These are phyloP conservation scores for Entoloma clypeatum DNA, from an alignment of 1,284 basidiomycete species.

Conservation along the genomic window DNA sequence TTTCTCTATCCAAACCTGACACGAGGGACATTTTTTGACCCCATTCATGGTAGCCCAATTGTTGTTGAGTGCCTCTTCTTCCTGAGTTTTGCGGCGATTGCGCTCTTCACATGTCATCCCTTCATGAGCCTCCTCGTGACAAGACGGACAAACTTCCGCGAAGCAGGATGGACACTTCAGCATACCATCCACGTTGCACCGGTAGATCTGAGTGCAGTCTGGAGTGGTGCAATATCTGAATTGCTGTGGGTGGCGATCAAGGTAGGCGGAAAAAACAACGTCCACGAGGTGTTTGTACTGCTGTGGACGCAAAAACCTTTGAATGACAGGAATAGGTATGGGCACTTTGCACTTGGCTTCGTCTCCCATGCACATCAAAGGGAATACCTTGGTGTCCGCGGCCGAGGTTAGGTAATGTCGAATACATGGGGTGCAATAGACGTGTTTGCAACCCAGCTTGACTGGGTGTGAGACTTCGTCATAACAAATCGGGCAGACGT, in stretches of 20 bases:
- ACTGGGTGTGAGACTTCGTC: slow-evolving; percentile 41
- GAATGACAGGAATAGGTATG: slow-evolving; percentile 48
- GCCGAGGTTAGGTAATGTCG: slow-evolving; percentile 48
- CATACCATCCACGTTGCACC: slow-evolving; percentile 24
- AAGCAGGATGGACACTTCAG: slow-evolving; percentile 45
- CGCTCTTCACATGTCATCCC: slow-evolving; percentile 48
- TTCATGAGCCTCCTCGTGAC: slow-evolving; percentile 48
- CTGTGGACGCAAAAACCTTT: slow-evolving; percentile 39
- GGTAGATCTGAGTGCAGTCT: slow-evolving; percentile 55
- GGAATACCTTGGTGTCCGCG: slow-evolving; percentile 41
- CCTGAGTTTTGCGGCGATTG: slow-evolving; percentile 30
- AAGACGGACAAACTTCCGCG: slow-evolving; percentile 44
- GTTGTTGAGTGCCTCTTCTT: slow-evolving; percentile 44
- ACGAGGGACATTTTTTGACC: slow-evolving; percentile 40
- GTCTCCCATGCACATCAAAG: slow-evolving; percentile 51
- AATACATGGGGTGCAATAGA: slow-evolving; percentile 50
- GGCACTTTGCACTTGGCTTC: slow-evolving; percentile 43
- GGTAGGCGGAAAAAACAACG: slow-evolving; percentile 39
- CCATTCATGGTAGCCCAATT: slow-evolving; percentile 35
- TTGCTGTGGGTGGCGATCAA: slow-evolving; percentile 43
- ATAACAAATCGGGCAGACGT: slow-evolving; percentile 50
- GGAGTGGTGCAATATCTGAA: slow-evolving; percentile 55
- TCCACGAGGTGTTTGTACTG: slow-evolving; percentile 45
- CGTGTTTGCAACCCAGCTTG: slow-evolving; percentile 47
- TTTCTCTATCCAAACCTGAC: slow-evolving; percentile 46